Evolutionary conservation across 2,329 filamentous ascomycete species (phyloP).

Genomic region (Fusarium sororula): DNA sequence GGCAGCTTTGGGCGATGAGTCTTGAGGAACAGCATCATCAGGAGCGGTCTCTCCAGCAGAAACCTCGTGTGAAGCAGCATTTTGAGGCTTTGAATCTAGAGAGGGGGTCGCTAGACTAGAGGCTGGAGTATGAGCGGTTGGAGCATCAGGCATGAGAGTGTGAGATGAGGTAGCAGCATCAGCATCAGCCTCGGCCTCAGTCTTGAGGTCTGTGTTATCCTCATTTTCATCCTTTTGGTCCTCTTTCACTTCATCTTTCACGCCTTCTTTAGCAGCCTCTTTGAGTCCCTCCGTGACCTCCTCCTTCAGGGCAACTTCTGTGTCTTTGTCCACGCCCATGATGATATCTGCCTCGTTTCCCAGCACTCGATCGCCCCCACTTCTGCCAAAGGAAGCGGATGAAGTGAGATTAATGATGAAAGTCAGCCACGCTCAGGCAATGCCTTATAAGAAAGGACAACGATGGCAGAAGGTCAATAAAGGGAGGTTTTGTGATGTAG

Average conservation of each 20-base stretch:
- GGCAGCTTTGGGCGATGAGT: background rate
- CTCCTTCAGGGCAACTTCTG: slow-evolving; percentile 37
- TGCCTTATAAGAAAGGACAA: background rate
- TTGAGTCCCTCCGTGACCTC: slow-evolving; percentile 33
- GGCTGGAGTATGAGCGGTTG: slow-evolving; percentile 7
- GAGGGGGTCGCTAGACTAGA: slow-evolving; percentile 2
- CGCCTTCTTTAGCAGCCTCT: slow-evolving; percentile 17
- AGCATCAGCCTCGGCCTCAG: background rate
- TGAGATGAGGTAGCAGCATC: slow-evolving; percentile 14
- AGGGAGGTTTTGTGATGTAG: slow-evolving; percentile 1
- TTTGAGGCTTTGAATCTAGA: background rate
- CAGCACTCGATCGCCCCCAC: slow-evolving; percentile 23
- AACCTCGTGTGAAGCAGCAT: background rate
- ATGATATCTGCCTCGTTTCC: slow-evolving; percentile 12
- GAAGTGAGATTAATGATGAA: background rate
- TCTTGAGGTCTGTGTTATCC: background rate
- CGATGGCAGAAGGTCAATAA: background rate
- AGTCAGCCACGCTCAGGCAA: background rate
- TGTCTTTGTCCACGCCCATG: slow-evolving; percentile 37
- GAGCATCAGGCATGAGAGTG: slow-evolving; percentile 8
- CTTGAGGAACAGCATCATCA: background rate
- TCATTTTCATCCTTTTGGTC: slow-evolving; percentile 28
- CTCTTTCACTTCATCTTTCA: slow-evolving; percentile 26
- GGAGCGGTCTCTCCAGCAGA: background rate
- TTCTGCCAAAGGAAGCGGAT: slow-evolving; percentile 12